Evolutionary conservation across 352 stramenopile species (phyloP).

Genomic region (Globisporangium sylvaticum): DNA sequence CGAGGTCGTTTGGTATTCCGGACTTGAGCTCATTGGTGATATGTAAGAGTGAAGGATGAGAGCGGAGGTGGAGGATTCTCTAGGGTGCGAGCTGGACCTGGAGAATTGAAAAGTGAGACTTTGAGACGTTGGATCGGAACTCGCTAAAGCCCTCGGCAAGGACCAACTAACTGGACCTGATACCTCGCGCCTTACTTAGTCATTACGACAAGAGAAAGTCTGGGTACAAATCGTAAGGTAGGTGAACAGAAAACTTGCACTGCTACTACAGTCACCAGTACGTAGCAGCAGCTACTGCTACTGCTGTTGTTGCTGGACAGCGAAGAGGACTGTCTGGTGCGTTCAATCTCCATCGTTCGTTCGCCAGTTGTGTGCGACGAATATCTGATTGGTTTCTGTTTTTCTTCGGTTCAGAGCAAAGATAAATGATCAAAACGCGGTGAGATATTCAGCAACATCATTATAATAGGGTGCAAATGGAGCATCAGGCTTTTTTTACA

Average conservation of each 20-base stretch:
- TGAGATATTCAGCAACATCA: not conserved
- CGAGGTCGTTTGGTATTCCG: not conserved
- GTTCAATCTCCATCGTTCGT: not conserved
- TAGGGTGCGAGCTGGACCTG: not conserved
- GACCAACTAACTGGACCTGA: not conserved
- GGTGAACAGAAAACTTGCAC: not conserved
- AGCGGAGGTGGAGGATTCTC: not conserved
- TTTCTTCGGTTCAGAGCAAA: not conserved
- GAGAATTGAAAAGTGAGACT: conserved; percentile 3
- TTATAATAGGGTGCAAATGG: not conserved
- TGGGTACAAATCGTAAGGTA: not conserved
- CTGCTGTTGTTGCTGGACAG: not conserved
- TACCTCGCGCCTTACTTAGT: conserved; percentile 2
- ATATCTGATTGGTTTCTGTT: not conserved
- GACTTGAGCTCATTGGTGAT: not conserved
- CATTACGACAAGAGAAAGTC: not conserved
- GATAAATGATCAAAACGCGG: not conserved
- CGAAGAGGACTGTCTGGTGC: not conserved
- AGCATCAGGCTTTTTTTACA: not conserved
- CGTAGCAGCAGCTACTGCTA: not conserved
- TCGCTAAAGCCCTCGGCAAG: not conserved
- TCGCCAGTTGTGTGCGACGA: not conserved
- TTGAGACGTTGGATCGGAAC: not conserved
- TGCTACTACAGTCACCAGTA: not conserved
- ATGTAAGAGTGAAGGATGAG: not conserved